Base-by-base conservation (phyloP, 2,329 filamentous ascomycete species). In the Metarhizium anisopliae region DNA sequence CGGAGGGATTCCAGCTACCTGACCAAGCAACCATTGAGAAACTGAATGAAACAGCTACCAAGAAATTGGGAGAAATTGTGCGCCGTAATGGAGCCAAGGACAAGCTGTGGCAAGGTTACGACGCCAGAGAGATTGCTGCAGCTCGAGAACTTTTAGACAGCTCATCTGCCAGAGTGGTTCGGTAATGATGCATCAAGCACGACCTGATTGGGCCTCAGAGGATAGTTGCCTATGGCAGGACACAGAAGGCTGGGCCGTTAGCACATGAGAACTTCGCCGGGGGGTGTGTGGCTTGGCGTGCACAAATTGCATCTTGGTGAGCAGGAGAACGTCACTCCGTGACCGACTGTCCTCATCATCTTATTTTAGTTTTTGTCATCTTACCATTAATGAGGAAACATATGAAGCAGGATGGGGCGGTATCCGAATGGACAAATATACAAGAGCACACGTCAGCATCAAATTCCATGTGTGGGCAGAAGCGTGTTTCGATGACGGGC, bases 41-140 rank as follows among this genome's bases (percentile, higher is more conserved):
- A 63, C 77, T 95, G 51, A 87, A 90, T 61, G 81, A 89, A 67
- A 70, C 81, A 56, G 88, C 90, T 25, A 93, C 87, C 1, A 75
- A 77, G 56, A 92, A 90, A 70, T 77, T 95, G 14, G 80, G 81
- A 1, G 88, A 93, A 67, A 92, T 94, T 62, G 82, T 92, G 59
- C 79, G 87, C 58, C 80, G 80, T 59, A 77, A 81, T 66, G 72
- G 77, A 40, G 76, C 79, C 52, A 74, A 80, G 56, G 81, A 90
- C 68, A 77, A 77, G 59, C 80, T 81, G 18, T 91, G 87, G 86
- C 77, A 82, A 64, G 89, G 89, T 8, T 93, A 89, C 69, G 82
- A 86, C 56, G 75, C 81, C 64, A 79, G 80, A 3, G 89, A 95
- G 67, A 73, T 95, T 52, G 80, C 81, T 62, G 89, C 89, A 13